Evolutionary conservation across 331 rosid genomes (phyloP), one percentile per base, ranked within the genome.

Genomic region (Malus hybrid): DNA sequence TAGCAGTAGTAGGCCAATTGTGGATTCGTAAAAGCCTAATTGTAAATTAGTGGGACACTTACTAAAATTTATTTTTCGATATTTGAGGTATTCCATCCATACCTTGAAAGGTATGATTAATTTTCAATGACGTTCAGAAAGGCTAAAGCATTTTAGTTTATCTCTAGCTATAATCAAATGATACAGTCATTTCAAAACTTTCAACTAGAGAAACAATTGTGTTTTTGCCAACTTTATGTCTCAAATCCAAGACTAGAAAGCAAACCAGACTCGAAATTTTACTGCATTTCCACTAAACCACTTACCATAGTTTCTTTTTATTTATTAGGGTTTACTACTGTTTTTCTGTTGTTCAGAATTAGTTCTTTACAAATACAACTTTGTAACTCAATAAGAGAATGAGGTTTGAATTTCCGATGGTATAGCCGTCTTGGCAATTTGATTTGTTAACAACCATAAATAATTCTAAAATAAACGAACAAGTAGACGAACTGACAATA

Each of bases 211-310:
- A 48, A 5, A 0, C 1, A 48, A 1, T 5, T 0, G 2, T 48
- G 55, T 48, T 5, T 48, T 48, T 48, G 0, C 0, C 0, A 14
- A 0, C 0, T 48, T 48, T 4, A 6, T 48, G 0, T 7, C 0
- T 48, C 7, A 48, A 48, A 48, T 1, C 0, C 0, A 48, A 48
- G 55, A 48, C 0, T 0, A 14, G 1, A 2, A 6, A 0, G 55
- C 4, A 48, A 48, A 15, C 3, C 1, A 5, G 1, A 48, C 19
- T 48, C 0, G 1, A 48, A 48, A 48, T 48, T 5, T 3, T 48
- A 48, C 55, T 0, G 0, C 7, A 48, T 13, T 48, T 48, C 0
- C 8, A 14, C 7, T 14, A 0, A 3, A 48, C 3, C 19, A 5
- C 19, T 48, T 15, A 6, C 3, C 0, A 16, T 48, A 1, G 3